A percentile compares a stretch with the other conserved stretches of the same genome.
Evolutionary conservation across 352 stramenopile genomes (phyloP).

Genomic region (Thalassiosira delicatula): DNA sequence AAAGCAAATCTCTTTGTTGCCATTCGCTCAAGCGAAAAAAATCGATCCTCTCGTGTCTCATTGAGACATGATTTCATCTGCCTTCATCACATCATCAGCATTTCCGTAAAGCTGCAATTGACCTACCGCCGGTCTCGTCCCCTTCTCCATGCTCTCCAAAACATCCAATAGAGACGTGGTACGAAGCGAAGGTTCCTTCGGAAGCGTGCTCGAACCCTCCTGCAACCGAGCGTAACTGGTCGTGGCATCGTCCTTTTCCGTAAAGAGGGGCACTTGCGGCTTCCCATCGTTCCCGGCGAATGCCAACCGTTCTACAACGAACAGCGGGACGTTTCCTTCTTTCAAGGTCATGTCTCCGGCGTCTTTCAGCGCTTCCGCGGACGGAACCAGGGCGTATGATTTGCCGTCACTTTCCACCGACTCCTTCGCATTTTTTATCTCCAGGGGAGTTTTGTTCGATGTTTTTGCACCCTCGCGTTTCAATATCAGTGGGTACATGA

Average conservation of each 20-base stretch:
- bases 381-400: constrained; percentile 57
- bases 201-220: constrained; percentile 45
- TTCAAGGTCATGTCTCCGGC: constrained; percentile 48
- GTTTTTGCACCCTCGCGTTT: constrained; percentile 52
- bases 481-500: constrained; percentile 70
- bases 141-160: constrained; percentile 69
- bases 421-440: constrained; percentile 54
- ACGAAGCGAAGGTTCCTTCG: constrained; percentile 56
- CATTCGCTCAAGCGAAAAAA: too few species aligned
- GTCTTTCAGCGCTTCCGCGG: constrained; percentile 42
- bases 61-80: constrained; percentile 52
- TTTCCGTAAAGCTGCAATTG: constrained; percentile 72
- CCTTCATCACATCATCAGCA: constrained; percentile 63
- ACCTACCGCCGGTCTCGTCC: constrained; percentile 55
- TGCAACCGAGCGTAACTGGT: constrained; percentile 65
- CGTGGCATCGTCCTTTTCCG: constrained; percentile 58
- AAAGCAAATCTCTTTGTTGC: too few species aligned
- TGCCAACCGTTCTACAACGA: constrained; percentile 61
- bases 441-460: constrained; percentile 32
- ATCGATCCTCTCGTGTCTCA: too few species aligned
- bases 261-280: constrained; percentile 63
- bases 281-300: constrained; percentile 57
- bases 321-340: constrained; percentile 61
- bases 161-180: constrained; percentile 62
- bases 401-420: background rate